Base-by-base conservation (phyloP, 140 eudicot genomes). In the Senecio squalidus region DNA sequence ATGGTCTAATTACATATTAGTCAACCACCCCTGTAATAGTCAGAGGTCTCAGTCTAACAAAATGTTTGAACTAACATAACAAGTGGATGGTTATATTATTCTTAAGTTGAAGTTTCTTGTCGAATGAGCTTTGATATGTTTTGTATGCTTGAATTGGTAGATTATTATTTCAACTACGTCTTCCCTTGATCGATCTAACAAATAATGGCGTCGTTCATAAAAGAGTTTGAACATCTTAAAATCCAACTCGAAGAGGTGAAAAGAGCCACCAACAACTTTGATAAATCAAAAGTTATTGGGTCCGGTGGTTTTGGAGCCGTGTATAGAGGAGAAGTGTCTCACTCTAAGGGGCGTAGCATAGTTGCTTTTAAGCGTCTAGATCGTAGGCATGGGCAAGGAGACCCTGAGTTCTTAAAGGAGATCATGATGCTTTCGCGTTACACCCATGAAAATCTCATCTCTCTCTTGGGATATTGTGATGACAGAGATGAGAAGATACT, bases 261-360 rank as follows among this genome's bases (percentile, higher is more conserved):
- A 34, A 10, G 6, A 21, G 63, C 63, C 48, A 57, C 63, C 20
- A 16, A 57, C 33, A 31, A 57, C 47, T 57, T 57, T 57, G 13
- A 2, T 1, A 29, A 57, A 0, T 0, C 1, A 17, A 58, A 58
- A 8, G 5, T 39, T 0, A 58, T 58, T 4, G 64, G 64, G 23
- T 0, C 0, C 0, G 51, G 64, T 7, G 50, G 64, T 9, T 58
- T 58, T 4, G 51, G 51, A 1, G 38, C 21, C 1, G 64, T 58
- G 5, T 26, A 59, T 27, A 17, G 26, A 25, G 54, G 66, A 41
- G 10, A 4, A 43, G 10, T 60, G 23, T 40, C 23, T 24, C 53
- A 43, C 25, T 60, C 17, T 9, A 10, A 26, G 20, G 38, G 34
- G 54, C 4, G 7, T 25, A 9, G 11, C 27, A 3, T 26, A 10